These are phyloP conservation scores for Penicillium riverlandense DNA, from an alignment of 495 filamentous ascomycete genomes.

Conservation along the genomic window DNA sequence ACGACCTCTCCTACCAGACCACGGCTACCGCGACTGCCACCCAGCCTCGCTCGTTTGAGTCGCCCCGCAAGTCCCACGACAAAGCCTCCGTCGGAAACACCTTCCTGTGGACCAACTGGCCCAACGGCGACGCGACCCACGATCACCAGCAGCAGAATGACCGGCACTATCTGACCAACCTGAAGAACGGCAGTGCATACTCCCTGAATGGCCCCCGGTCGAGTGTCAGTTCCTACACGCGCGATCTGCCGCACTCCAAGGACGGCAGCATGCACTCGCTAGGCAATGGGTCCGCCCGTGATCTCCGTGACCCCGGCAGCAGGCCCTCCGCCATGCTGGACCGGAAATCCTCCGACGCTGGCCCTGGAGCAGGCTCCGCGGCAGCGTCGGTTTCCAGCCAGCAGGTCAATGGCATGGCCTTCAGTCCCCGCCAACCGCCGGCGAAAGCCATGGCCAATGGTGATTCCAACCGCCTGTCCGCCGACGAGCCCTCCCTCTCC, in stretches of 20 bases:
- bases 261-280: slow-evolving; percentile 47
- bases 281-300: slow-evolving; percentile 36
- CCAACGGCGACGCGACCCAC: slow-evolving; percentile 33
- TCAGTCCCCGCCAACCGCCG: slow-evolving; percentile 18
- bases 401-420: slow-evolving; percentile 26
- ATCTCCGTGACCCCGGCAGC: slow-evolving; percentile 32
- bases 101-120: slow-evolving; percentile 43
- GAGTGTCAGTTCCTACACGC: slow-evolving; percentile 43
- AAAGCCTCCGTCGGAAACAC: slow-evolving; percentile 40
- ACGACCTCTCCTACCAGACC: slow-evolving; percentile 29
- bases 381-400: slow-evolving; percentile 21
- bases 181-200: slow-evolving; percentile 39
- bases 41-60: slow-evolving; percentile 32
- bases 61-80: slow-evolving; percentile 37
- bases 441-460: slow-evolving; percentile 36
- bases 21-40: slow-evolving; percentile 25
- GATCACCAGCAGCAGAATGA: slow-evolving; percentile 31
- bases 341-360: slow-evolving; percentile 26
- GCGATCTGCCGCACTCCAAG: slow-evolving; percentile 41
- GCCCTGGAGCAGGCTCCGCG: slow-evolving; percentile 23
- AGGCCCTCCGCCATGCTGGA: slow-evolving; percentile 32
- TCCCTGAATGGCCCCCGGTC: slow-evolving; percentile 41
- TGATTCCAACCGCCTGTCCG: slow-evolving; percentile 27
- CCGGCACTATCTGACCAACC: slow-evolving; percentile 24
- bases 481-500: slow-evolving; percentile 24